Percentiles rank a stretch among this genome's conserved stretches.
These are phyloP conservation scores for Candida maris DNA, from an alignment of 805 yeast species.

Conservation along the genomic window DNA sequence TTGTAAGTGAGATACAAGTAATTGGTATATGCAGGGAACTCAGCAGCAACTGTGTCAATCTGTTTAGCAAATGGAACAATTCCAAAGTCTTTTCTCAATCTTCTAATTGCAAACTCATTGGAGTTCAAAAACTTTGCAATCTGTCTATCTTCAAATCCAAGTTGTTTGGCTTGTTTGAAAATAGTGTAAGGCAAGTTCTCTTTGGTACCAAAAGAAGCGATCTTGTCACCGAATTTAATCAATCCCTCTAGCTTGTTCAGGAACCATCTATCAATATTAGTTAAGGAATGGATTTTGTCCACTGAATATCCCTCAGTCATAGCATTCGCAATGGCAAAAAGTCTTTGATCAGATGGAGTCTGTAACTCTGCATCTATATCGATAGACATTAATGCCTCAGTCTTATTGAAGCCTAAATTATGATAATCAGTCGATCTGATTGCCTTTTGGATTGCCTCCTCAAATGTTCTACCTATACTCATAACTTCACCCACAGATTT, in stretches of 20 bases:
- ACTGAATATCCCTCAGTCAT: slow-evolving; percentile 84
- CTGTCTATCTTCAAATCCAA: slow-evolving; percentile 96
- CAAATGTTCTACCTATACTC: slow-evolving; percentile 96
- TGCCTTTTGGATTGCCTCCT: slow-evolving; percentile 97
- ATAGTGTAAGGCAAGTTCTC: slow-evolving; percentile 59
- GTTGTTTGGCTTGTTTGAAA: slow-evolving; percentile 85
- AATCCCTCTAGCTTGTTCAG: slow-evolving; percentile 77
- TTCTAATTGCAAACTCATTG: slow-evolving; percentile 89
- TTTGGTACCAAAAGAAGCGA: slow-evolving; percentile 52
- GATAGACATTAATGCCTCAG: slow-evolving; percentile 81
- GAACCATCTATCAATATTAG: slow-evolving; percentile 96
- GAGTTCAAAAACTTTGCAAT: slow-evolving; percentile 84
- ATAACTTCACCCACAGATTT: slow-evolving; percentile 98
- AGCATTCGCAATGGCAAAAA: slow-evolving; percentile 96
- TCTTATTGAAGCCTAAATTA: slow-evolving; percentile 87
- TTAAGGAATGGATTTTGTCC: slow-evolving; percentile 85
- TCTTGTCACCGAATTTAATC: slow-evolving; percentile 64
- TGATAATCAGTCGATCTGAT: slow-evolving; percentile 95
- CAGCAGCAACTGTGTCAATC: slow-evolving; percentile 98
- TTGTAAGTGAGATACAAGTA: slow-evolving; percentile 93
- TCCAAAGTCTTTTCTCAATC: slow-evolving; percentile 81
- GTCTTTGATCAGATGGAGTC: slow-evolving; percentile 96
- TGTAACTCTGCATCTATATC: slow-evolving; percentile 91
- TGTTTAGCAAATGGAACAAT: slow-evolving; percentile 91
- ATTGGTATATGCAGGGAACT: slow-evolving; percentile 95